These are phyloP conservation scores for Pichia membranifaciens DNA, from an alignment of 805 yeast genomes.

Conservation along the genomic window DNA sequence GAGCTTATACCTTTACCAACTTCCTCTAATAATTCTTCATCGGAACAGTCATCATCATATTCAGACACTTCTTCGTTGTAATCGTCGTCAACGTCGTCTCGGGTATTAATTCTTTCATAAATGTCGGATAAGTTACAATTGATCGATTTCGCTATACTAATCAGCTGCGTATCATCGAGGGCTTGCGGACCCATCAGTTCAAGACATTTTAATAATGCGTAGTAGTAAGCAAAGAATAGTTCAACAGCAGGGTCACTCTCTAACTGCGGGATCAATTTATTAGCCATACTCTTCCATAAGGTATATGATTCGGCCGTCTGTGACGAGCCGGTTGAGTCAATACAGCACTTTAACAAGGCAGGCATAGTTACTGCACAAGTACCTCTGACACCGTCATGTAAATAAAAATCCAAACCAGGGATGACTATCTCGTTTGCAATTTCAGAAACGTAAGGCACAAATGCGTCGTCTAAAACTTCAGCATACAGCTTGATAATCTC, in stretches of 20 bases:
- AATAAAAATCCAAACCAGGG: constrained; percentile 85
- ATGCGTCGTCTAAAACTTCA: constrained; percentile 71
- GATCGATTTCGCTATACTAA: constrained; percentile 52
- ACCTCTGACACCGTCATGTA: constrained; percentile 91
- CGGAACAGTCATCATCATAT: constrained; percentile 80
- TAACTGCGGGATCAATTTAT: constrained; percentile 61
- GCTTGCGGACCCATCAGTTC: constrained; percentile 62
- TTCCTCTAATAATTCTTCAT: constrained; percentile 86
- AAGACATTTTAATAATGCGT: constrained; percentile 61
- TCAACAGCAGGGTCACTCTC: constrained; percentile 80
- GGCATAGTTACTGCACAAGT: constrained; percentile 86
- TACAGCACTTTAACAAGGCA: constrained; percentile 59
- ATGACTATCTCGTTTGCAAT: constrained; percentile 72
- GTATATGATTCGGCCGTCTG: constrained; percentile 53
- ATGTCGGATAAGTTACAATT: constrained; percentile 59
- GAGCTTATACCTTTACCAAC: constrained; percentile 69
- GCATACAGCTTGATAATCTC: constrained; percentile 83
- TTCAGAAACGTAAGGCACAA: constrained; percentile 77
- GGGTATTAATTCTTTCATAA: constrained; percentile 61
- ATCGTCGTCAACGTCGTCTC: constrained; percentile 76
- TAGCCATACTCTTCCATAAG: constrained; percentile 67
- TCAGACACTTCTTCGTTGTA: constrained; percentile 81
- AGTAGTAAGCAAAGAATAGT: constrained; percentile 69
- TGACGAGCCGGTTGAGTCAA: constrained; percentile 47
- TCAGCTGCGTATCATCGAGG: constrained; percentile 50